Base-by-base conservation (phyloP, 2,329 filamentous ascomycete genomes). In the Biscogniauxia marginata region DNA sequence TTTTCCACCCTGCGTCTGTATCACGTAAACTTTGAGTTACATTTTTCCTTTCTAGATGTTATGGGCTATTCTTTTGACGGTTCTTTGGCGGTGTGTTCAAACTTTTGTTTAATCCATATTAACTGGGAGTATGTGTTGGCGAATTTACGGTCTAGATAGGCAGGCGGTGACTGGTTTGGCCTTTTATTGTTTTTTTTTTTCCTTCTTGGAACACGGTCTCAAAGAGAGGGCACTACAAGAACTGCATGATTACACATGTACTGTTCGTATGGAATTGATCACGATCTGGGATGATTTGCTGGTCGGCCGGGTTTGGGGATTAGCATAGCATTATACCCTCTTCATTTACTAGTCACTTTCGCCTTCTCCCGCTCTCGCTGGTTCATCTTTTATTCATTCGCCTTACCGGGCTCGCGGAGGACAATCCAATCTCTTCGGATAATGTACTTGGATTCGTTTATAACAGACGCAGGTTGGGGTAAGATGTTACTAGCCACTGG, bases 321-420 rank as follows among this genome's bases (percentile, higher is more conserved):
- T 47, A 58, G 51, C 59, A 60, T 63, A 61, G 59, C 61, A 61
- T 61, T 60, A 52, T 57, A 51, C 50, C 49, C 52, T 48, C 45
- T 53, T 46, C 50, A 46, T 50, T 43, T 30, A 45, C 43, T 23
- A 48, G 21, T 16, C 11, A 30, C 19, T 18, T 11, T 16, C 8
- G n/a, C 23, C 19, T 3, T 47, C 25, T 21, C 18, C 25, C 5
- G 16, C 13, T 30, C n/a, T 11, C 23, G 19, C 19, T 48, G 23
- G 11, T 49, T 49, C 13, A 4, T 45, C n/a, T n/a, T n/a, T n/a
- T n/a, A n/a, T n/a, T n/a, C n/a, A n/a, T n/a, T n/a, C n/a, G n/a
- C n/a, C n/a, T n/a, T n/a, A n/a, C n/a, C n/a, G n/a, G n/a, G n/a
- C n/a, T n/a, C n/a, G n/a, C n/a, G n/a, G n/a, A n/a, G n/a, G n/a